Evolutionary conservation across 371 early-diverging fungal species (phyloP).

Genomic region (Mortierella sp.): DNA sequence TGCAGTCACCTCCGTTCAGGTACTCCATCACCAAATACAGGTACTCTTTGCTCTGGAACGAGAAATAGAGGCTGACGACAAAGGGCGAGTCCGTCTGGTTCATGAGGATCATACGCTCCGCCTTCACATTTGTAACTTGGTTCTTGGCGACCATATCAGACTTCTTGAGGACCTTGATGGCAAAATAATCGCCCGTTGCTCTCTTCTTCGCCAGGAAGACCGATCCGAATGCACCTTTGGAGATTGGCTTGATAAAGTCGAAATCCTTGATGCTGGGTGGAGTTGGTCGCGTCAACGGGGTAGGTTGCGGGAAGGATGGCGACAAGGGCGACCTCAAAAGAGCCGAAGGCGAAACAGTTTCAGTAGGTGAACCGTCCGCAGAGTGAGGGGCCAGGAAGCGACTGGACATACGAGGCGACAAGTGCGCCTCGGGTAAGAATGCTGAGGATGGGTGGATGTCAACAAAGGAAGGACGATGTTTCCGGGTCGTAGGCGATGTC

Average conservation of each 20-base stretch:
- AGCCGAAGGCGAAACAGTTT: slow-evolving; percentile 28
- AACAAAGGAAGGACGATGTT: slow-evolving; percentile 55
- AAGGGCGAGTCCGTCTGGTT: slow-evolving; percentile 91
- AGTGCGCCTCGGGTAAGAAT: slow-evolving; percentile 45
- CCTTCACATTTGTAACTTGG: slow-evolving; percentile 91
- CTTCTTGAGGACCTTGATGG: slow-evolving; percentile 92
- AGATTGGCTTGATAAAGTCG: slow-evolving; percentile 93
- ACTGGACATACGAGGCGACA: slow-evolving; percentile 37
- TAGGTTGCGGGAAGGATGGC: slow-evolving; percentile 64
- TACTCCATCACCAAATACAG: slow-evolving; percentile 97
- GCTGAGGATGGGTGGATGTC: slow-evolving; percentile 52
- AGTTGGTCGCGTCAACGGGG: slow-evolving; percentile 62
- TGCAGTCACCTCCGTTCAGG: slow-evolving; percentile 97
- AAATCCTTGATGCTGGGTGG: slow-evolving; percentile 90
- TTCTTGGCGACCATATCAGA: slow-evolving; percentile 95
- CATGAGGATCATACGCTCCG: slow-evolving; percentile 89
- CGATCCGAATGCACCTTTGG: slow-evolving; percentile 93
- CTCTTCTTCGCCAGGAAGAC: slow-evolving; percentile 90
- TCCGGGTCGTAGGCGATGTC: slow-evolving; percentile 20
- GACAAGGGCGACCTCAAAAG: slow-evolving; percentile 53
- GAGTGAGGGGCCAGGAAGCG: slow-evolving; percentile 50
- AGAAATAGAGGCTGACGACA: slow-evolving; percentile 93
- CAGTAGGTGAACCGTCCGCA: slow-evolving; percentile 49
- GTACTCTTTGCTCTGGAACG: slow-evolving; percentile 93
- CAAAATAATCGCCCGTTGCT: slow-evolving; percentile 89